phyloP scores from a whole-genome alignment of 73 alveolate genomes.

The Durusdinium trenchii region DNA sequence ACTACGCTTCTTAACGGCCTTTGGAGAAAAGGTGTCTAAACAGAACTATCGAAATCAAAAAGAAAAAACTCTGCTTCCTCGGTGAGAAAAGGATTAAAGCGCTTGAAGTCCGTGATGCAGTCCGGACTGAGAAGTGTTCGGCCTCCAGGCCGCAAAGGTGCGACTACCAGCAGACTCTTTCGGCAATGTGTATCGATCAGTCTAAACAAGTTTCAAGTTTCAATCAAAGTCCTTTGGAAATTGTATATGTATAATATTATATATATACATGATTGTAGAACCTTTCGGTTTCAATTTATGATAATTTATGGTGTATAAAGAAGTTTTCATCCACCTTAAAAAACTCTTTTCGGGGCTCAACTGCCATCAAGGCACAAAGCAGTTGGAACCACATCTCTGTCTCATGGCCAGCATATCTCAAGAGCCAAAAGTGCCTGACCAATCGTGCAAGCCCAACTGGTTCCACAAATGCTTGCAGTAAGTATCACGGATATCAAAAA shows the following conservation, averaged over 20 bases:
- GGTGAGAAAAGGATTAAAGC: slow-evolving; percentile 80
- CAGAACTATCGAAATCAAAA: not conserved
- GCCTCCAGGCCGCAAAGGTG: slow-evolving; percentile 16
- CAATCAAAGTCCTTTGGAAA: not conserved
- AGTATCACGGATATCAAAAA: too few species aligned
- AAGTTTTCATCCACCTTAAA: not conserved
- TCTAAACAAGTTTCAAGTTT: too few species aligned
- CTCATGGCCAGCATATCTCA: slow-evolving; percentile 89
- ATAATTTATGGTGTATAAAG: not conserved
- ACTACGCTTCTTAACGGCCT: too few species aligned
- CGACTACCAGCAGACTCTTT: too few species aligned
- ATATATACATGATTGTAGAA: not conserved
- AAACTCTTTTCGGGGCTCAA: too few species aligned
- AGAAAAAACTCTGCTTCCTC: slow-evolving; percentile 29
- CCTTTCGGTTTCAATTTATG: too few species aligned
- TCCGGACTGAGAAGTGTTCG: slow-evolving; percentile 79
- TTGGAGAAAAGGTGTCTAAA: too few species aligned
- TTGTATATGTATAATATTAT: not conserved
- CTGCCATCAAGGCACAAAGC: slow-evolving; percentile 26
- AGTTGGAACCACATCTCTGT: slow-evolving; percentile 95
- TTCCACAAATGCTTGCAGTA: too few species aligned
- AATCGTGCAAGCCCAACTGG: too few species aligned
- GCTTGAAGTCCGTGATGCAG: slow-evolving; percentile 84
- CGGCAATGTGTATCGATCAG: too few species aligned
- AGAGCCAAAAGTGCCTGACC: slow-evolving; percentile 93